These are phyloP conservation scores for Bipolaris bicolor DNA, from an alignment of 2,329 filamentous ascomycete genomes.

Conservation along the genomic window DNA sequence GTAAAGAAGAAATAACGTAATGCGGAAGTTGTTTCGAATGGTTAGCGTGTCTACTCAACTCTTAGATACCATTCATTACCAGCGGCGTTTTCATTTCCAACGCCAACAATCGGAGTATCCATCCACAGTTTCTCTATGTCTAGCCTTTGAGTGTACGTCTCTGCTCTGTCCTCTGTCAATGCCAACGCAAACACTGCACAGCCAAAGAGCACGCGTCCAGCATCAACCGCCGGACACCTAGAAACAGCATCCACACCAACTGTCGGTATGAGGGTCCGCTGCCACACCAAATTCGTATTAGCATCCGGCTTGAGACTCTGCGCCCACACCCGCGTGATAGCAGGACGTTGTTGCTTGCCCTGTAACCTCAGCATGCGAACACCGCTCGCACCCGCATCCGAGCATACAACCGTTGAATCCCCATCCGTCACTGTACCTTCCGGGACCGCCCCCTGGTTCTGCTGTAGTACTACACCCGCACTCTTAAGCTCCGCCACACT, in stretches of 20 bases:
- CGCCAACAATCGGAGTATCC: slow-evolving; percentile 23
- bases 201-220: slow-evolving; percentile 4
- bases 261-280: slow-evolving; percentile 41
- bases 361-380: slow-evolving; percentile 18
- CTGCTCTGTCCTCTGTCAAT: slow-evolving; percentile 20
- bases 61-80: neutral
- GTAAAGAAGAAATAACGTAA: neutral
- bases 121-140: slow-evolving; percentile 28
- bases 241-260: slow-evolving; percentile 13
- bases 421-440: slow-evolving; percentile 28
- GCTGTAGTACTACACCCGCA: no score
- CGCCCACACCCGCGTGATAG: neutral
- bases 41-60: neutral
- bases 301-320: slow-evolving; percentile 43
- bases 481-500: neutral
- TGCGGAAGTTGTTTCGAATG: neutral
- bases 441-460: slow-evolving; percentile 2
- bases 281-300: slow-evolving; percentile 46
- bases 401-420: slow-evolving; percentile 28
- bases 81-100: neutral
- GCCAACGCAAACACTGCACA: slow-evolving; percentile 36
- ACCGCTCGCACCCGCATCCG: slow-evolving; percentile 38
- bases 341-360: neutral
- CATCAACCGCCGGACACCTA: neutral
- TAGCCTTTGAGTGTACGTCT: slow-evolving; percentile 18